Evolutionary conservation across 192 early-diverging fungal species (phyloP).

Genomic region (Backusella mclennaniae): DNA sequence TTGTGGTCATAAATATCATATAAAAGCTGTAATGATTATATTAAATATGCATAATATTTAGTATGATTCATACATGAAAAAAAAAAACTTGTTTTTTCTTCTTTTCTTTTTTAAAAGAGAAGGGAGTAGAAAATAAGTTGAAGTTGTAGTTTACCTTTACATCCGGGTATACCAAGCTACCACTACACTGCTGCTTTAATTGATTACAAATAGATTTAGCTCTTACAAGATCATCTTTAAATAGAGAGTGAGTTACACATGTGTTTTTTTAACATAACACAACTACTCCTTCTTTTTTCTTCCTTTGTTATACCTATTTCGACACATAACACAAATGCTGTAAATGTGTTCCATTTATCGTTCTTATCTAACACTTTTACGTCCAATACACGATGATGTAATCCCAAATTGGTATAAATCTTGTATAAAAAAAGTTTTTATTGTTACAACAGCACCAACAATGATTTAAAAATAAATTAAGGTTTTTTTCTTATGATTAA

Average conservation of each 20-base stretch:
- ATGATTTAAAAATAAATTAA: background rate
- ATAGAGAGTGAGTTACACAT: background rate
- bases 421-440: background rate
- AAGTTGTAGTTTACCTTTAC: conserved; percentile 8
- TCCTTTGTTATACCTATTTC: conserved; percentile 13
- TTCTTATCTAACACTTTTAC: conserved; percentile 1
- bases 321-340: background rate
- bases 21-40: background rate
- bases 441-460: background rate
- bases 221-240: conserved; percentile 13
- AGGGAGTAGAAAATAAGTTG: background rate
- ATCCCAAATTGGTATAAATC: conserved; percentile 5
- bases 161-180: conserved; percentile 7
- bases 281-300: background rate
- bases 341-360: background rate
- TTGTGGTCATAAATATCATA: background rate
- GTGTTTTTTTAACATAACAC: background rate
- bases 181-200: background rate
- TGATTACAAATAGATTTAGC: background rate
- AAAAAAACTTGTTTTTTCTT: background rate
- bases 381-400: conserved; percentile 6
- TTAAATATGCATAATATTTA: background rate
- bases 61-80: background rate
- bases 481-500: background rate
- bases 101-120: background rate